Evolutionary conservation across 176 grass and related monocot genomes (phyloP).

Genomic region (Aechmea fasciata): DNA sequence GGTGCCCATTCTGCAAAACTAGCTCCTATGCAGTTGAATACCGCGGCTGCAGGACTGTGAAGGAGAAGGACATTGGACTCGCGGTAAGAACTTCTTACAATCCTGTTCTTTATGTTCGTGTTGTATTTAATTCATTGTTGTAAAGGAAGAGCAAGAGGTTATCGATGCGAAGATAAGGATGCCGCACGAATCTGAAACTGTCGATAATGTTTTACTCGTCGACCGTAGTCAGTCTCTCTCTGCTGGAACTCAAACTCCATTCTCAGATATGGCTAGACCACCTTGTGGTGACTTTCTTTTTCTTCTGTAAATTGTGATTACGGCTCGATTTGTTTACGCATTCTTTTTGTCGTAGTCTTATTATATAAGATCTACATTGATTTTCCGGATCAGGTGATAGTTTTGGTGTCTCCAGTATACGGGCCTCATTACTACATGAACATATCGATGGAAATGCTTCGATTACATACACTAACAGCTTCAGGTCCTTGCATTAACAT

Average conservation of each 20-base stretch:
- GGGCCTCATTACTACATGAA: neutral
- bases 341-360: neutral
- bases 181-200: constrained; percentile 14
- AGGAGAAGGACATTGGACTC: constrained; percentile 30
- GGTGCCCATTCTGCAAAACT: constrained; percentile 81
- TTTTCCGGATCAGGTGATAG: neutral
- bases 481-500: too few relatives aligned
- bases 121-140: neutral
- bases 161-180: constrained; percentile 19
- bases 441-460: neutral
- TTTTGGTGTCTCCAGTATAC: neutral
- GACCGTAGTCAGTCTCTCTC: too few relatives aligned
- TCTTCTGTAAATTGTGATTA: constrained; percentile 7
- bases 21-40: constrained; percentile 53
- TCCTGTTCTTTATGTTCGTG: neutral
- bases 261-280: neutral
- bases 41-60: constrained; percentile 20
- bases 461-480: neutral
- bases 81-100: constrained; percentile 28
- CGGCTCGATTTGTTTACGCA: neutral
- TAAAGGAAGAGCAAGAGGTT: constrained; percentile 23
- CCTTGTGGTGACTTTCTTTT: neutral
- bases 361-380: neutral
- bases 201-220: too few relatives aligned
- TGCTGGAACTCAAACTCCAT: too few relatives aligned